phyloP scores from a whole-genome alignment of 164 flowering plant genomes.

The Kingdonia uniflora region DNA sequence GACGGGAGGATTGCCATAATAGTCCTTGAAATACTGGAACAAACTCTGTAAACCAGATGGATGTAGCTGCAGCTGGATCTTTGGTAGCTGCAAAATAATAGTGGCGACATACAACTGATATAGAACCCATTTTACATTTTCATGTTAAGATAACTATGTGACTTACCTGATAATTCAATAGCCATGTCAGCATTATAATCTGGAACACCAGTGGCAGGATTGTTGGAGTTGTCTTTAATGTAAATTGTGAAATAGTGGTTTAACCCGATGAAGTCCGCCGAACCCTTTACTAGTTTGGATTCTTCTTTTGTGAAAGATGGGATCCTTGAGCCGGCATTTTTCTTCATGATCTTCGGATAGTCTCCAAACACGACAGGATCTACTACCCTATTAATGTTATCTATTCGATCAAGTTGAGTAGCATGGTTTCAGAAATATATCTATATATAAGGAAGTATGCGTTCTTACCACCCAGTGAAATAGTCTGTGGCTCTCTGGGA shows the following conservation, averaged over 20 bases:
- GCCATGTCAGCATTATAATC: conserved; percentile 16
- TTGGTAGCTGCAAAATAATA: conserved; percentile 8
- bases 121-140: no score
- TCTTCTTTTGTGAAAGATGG: conserved; percentile 36
- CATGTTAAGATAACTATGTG: background rate
- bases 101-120: no score
- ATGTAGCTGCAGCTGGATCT: conserved; percentile 5
- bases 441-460: no score
- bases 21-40: conserved; percentile 15
- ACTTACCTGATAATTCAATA: conserved; percentile 11
- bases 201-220: background rate
- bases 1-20: conserved; percentile 21
- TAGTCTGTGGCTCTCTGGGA: no score
- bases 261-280: conserved; percentile 24
- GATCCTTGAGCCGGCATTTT: conserved; percentile 34
- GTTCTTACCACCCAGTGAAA: no score
- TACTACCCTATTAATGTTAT: conserved; percentile 34
- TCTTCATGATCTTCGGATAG: conserved; percentile 49
- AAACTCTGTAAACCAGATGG: conserved; percentile 13
- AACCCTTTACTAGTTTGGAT: conserved; percentile 19
- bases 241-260: conserved; percentile 19
- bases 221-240: conserved; percentile 8
- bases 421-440: no score
- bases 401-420: no score
- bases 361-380: conserved; percentile 51